A percentile compares a stretch with the other conserved stretches of the same genome.
Conservation (phyloP, 768 basidiomycete species). For the Boletus fagicola region DNA sequence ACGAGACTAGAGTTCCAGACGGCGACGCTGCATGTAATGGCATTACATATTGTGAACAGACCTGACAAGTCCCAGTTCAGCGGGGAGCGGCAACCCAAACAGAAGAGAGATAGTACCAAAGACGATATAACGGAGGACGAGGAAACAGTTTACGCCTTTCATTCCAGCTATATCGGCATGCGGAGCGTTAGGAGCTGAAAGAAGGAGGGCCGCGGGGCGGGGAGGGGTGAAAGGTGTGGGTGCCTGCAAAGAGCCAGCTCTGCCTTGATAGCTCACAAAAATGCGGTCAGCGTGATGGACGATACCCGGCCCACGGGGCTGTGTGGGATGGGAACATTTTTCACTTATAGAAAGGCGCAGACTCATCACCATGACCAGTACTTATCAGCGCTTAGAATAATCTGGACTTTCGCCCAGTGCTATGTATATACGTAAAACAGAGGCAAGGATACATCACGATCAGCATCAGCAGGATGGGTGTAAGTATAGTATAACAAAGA, state of each 20-base stretch:
- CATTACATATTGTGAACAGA: constrained; percentile 61
- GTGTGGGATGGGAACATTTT: constrained; percentile 19
- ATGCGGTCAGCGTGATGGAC: constrained; percentile 11
- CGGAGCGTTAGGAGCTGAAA: constrained; percentile 15
- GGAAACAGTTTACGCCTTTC: constrained; percentile 40
- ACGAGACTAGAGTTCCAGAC: constrained; percentile 67
- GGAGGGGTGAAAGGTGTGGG: constrained; percentile 11
- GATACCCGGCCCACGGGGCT: constrained; percentile 9
- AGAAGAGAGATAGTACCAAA: constrained; percentile 47
- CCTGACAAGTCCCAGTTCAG: constrained; percentile 36
- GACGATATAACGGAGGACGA: constrained; percentile 54
- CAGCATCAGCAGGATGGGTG: constrained; percentile 16
- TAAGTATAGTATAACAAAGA: constrained; percentile 21
- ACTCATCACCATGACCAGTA: not conserved
- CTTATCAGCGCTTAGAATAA: not conserved
- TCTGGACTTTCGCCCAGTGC: not conserved
- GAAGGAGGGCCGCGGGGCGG: constrained; percentile 34
- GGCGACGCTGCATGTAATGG: constrained; percentile 60
- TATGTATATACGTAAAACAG: constrained; percentile 18
- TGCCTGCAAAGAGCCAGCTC: constrained; percentile 31
- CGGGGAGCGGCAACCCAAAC: not conserved
- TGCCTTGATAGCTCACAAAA: constrained; percentile 14
- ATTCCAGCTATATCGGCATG: constrained; percentile 38
- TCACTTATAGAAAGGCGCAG: not conserved
- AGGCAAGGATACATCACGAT: constrained; percentile 21